Conservation (phyloP, 2,329 filamentous ascomycete species). For the Ciborinia camelliae region DNA sequence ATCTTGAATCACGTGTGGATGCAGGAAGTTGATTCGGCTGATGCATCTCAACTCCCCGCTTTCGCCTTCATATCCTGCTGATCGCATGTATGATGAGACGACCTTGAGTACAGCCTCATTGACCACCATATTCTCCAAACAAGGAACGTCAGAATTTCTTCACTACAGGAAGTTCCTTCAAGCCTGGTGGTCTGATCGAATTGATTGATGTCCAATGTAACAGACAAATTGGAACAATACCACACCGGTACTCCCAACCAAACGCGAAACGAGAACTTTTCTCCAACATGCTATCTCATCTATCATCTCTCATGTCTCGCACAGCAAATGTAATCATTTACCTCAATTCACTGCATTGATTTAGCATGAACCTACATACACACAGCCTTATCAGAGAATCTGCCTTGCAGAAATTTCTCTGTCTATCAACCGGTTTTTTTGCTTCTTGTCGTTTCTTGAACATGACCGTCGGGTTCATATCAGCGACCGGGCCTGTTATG, state of each 20-base stretch:
- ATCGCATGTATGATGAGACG: no score
- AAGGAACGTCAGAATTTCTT: not conserved
- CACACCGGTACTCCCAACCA: no score
- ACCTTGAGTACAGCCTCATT: not conserved
- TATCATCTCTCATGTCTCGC: not conserved
- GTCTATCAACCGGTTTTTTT: not conserved
- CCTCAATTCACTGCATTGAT: not conserved
- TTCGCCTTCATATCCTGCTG: not conserved
- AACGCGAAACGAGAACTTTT: not conserved
- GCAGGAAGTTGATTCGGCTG: not conserved
- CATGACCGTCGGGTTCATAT: not conserved
- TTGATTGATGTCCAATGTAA: not conserved
- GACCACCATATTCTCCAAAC: not conserved
- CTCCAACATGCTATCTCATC: not conserved
- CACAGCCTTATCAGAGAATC: not conserved
- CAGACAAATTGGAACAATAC: not conserved
- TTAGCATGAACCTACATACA: not conserved
- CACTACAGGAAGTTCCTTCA: not conserved
- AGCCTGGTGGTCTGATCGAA: not conserved
- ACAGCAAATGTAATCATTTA: not conserved
- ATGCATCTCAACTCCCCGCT: not conserved
- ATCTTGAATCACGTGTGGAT: not conserved
- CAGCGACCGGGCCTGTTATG: not conserved
- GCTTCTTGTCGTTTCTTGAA: not conserved
- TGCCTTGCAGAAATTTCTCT: not conserved